Evolutionary conservation across 805 yeast genomes (phyloP), one percentile per base, ranked within the genome.

Genomic region (Torulaspora delbrueckii): DNA sequence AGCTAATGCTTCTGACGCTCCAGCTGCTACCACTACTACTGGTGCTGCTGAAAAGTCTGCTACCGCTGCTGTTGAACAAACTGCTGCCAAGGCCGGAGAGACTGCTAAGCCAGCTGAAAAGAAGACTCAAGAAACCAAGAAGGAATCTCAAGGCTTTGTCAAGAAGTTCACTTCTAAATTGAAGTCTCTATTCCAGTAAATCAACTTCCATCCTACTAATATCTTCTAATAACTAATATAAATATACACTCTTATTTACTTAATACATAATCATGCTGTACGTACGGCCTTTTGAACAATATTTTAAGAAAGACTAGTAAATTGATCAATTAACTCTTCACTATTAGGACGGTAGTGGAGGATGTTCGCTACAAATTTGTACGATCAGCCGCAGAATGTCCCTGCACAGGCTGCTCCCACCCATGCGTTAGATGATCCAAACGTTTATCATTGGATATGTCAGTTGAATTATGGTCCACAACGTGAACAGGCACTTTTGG

Each of bases 401-500:
- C 42, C 38, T 7, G 22, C 36, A 8, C 44, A 14, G 9, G 51
- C 24, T 13, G 19, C 34, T n/a, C 28, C 55, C 1, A 50, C 64
- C 16, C 73, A 76, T 46, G 79, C 83, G 0, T 57, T 79, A 19
- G 84, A 80, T 42, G 95, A 88, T 61, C 86, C 86, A 45, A 85
- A 86, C 58, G 91, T 91, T 5, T 87, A 82, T 63, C 82, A 82
- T 49, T 88, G 96, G 96, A 86, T 93, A 37, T 76, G 84, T 22
- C 96, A 93, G 64, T 73, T 91, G 42, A 88, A 88, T 31, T 83
- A 88, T 48, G 97, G 97, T 1, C 86, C 90, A 23, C 86, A 86
- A 57, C 81, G 95, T 57, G 99, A 93, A 59, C 87, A 91, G 59
- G 98, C 99, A 2, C 72, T 91, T 43, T 70, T 90, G 54, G 97